phyloP scores from a whole-genome alignment of 805 yeast genomes.

The Saturnispora quitensis region DNA sequence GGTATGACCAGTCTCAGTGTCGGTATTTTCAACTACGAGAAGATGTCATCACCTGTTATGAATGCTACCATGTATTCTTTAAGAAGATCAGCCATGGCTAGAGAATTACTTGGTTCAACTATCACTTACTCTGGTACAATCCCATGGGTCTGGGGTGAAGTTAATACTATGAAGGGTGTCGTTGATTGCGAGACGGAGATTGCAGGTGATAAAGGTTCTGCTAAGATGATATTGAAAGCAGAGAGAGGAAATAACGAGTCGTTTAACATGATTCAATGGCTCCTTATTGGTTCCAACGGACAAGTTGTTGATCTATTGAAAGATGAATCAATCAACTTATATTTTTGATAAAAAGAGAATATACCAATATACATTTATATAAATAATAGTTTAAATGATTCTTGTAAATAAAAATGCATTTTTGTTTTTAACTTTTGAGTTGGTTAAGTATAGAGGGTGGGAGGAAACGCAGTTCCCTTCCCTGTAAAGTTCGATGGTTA shows the following conservation, averaged over 20 bases:
- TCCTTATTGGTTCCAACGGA: slow-evolving; percentile 39
- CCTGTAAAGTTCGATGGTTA: background rate
- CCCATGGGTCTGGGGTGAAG: slow-evolving; percentile 86
- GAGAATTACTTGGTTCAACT: slow-evolving; percentile 59
- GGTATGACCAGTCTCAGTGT: slow-evolving; percentile 47
- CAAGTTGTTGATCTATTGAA: slow-evolving; percentile 24
- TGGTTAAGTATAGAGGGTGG: background rate
- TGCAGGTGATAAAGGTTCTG: slow-evolving; percentile 50
- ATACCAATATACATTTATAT: background rate
- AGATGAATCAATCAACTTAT: slow-evolving; percentile 5
- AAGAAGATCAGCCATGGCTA: slow-evolving; percentile 62
- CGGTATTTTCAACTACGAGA: slow-evolving; percentile 86
- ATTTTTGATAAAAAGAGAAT: background rate
- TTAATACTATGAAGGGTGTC: slow-evolving; percentile 75
- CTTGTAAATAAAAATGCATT: background rate
- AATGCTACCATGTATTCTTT: slow-evolving; percentile 78
- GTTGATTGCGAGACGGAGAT: slow-evolving; percentile 68
- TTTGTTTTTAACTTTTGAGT: background rate
- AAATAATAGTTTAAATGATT: background rate
- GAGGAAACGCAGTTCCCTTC: background rate
- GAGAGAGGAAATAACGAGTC: slow-evolving; percentile 43
- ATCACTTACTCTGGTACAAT: slow-evolving; percentile 63
- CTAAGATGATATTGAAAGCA: slow-evolving; percentile 61
- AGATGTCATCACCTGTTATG: slow-evolving; percentile 80
- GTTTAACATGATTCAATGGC: slow-evolving; percentile 57